Evolutionary conservation across 2,329 filamentous ascomycete species (phyloP).

Genomic region (Ophiocordyceps sinensis): DNA sequence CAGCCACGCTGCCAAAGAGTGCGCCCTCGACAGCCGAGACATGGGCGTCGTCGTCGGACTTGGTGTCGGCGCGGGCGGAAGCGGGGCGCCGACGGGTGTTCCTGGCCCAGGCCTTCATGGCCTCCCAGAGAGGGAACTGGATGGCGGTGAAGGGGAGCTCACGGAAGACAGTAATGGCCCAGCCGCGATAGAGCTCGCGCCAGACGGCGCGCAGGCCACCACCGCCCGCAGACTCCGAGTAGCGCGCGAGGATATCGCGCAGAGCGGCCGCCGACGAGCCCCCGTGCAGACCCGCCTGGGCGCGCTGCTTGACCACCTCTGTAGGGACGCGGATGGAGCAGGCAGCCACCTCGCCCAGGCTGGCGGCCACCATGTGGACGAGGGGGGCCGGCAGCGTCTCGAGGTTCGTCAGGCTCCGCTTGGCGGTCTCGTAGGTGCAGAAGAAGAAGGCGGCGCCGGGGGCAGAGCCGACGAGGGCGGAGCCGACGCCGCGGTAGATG

Average conservation of each 20-base stretch:
- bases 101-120: constrained; percentile 58
- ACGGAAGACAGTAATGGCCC: constrained; percentile 81
- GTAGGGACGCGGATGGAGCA: constrained; percentile 88
- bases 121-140: constrained; percentile 96
- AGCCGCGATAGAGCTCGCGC: constrained; percentile 80
- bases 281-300: constrained; percentile 74
- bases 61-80: background rate
- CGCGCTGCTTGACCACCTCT: constrained; percentile 93
- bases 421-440: constrained; percentile 76
- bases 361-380: constrained; percentile 74
- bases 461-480: constrained; percentile 77
- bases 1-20: constrained; percentile 69
- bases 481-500: constrained; percentile 86
- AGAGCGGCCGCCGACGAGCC: constrained; percentile 54
- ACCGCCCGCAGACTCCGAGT: constrained; percentile 11
- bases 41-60: constrained; percentile 7
- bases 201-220: constrained; percentile 45
- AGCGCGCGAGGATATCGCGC: constrained; percentile 48
- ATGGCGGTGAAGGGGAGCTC: constrained; percentile 97
- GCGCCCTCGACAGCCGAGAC: constrained; percentile 67
- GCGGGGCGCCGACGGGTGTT: constrained; percentile 18
- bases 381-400: constrained; percentile 18
- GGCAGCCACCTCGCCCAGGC: constrained; percentile 76
- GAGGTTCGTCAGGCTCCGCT: constrained; percentile 28
- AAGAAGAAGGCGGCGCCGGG: constrained; percentile 96